A percentile compares a stretch with the other conserved stretches of the same genome.
Evolutionary conservation across 1,284 basidiomycete species (phyloP).

Genomic region (Ustanciosporium gigantosporum): DNA sequence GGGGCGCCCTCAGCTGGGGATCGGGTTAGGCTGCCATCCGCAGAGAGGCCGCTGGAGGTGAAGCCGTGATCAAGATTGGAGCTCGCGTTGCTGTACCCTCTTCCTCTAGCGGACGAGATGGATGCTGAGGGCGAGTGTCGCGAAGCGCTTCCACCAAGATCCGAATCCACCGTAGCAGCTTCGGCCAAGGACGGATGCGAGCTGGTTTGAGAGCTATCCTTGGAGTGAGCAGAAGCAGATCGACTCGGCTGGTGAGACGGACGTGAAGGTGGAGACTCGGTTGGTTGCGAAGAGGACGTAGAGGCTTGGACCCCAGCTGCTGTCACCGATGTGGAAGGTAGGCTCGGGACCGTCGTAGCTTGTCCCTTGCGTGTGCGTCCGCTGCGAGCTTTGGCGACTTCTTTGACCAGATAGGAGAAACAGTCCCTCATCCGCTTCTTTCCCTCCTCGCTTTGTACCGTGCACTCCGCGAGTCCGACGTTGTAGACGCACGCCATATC

Average conservation of each 20-base stretch:
- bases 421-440: conserved; percentile 58
- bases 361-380: conserved; percentile 23
- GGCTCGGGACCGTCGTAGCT: conserved; percentile 13
- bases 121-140: conserved; percentile 2
- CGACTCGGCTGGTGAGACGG: neutral
- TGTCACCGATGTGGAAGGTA: neutral
- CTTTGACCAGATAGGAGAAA: conserved; percentile 55
- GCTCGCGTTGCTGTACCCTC: conserved; percentile 25
- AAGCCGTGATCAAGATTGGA: neutral
- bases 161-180: neutral
- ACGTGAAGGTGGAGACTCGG: neutral
- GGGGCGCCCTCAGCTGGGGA: neutral
- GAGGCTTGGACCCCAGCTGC: too few species aligned
- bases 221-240: neutral
- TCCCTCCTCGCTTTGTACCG: conserved; percentile 52
- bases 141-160: neutral
- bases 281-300: neutral
- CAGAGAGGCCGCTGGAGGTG: neutral
- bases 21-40: neutral
- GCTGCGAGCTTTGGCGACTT: conserved; percentile 51
- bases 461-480: conserved; percentile 56
- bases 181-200: neutral
- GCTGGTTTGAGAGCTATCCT: conserved; percentile 1
- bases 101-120: conserved; percentile 1
- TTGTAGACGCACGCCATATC: conserved; percentile 56